These are phyloP conservation scores for Coniochaeta sp. DNA, from an alignment of 2,329 filamentous ascomycete genomes.

Conservation along the genomic window DNA sequence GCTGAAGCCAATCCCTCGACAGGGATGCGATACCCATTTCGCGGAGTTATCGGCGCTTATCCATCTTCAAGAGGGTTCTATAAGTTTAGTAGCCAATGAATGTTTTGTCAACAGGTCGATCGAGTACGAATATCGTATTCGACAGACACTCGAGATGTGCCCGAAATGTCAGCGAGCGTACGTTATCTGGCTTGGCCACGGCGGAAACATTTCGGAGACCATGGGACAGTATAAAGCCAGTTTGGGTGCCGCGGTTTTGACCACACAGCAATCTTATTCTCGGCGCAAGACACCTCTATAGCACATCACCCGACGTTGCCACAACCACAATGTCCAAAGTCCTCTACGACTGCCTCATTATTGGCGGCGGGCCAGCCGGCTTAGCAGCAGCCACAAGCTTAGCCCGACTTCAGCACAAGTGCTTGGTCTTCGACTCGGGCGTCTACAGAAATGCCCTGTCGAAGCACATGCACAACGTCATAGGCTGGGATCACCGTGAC, in stretches of 20 bases:
- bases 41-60: neutral
- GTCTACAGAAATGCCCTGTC: slow-evolving; percentile 42
- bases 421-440: slow-evolving; percentile 41
- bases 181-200: neutral
- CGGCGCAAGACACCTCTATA: no score
- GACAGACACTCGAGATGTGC: neutral
- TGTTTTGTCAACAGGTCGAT: neutral
- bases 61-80: neutral
- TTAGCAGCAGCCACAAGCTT: slow-evolving; percentile 38
- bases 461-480: slow-evolving; percentile 40
- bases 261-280: no score
- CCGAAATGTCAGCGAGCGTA: neutral
- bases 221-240: no score
- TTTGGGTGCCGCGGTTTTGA: no score
- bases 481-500: slow-evolving; percentile 29
- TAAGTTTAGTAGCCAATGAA: neutral
- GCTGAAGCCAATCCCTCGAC: neutral
- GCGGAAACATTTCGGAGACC: neutral
- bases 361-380: slow-evolving; percentile 46
- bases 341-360: slow-evolving; percentile 40
- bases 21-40: neutral
- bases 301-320: no score
- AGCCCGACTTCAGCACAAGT: slow-evolving; percentile 39
- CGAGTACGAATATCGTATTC: neutral
- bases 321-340: neutral